These are phyloP conservation scores for Delonix regia DNA, from an alignment of 306 rosid species.

Conservation along the genomic window DNA sequence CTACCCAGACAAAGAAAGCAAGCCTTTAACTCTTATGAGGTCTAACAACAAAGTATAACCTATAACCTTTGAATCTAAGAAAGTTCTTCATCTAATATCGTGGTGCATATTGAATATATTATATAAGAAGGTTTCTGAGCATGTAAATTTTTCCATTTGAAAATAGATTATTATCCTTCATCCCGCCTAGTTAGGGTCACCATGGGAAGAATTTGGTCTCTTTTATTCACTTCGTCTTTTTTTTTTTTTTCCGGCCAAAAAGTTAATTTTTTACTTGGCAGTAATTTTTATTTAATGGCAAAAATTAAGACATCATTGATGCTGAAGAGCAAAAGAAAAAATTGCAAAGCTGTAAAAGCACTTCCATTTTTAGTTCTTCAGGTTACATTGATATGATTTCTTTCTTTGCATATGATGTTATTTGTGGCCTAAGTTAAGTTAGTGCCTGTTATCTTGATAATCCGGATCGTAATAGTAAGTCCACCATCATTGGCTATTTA, in stretches of 20 bases:
- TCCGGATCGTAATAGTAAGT: conserved; percentile 38
- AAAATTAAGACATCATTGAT: conserved; percentile 78
- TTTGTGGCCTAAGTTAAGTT: conserved; percentile 20
- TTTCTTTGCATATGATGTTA: conserved; percentile 6
- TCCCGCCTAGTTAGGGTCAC: conserved; percentile 16
- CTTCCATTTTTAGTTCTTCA: conserved; percentile 4
- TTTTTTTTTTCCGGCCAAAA: too few relatives aligned
- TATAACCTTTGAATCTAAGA: too few relatives aligned
- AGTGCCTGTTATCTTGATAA: conserved; percentile 13
- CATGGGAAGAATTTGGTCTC: not conserved
- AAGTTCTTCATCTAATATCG: too few relatives aligned
- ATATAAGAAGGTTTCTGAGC: conserved; percentile 16
- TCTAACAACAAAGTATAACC: too few relatives aligned
- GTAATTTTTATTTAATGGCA: conserved; percentile 13
- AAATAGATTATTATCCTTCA: not conserved
- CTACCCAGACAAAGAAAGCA: too few relatives aligned
- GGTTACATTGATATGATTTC: not conserved
- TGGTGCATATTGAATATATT: not conserved
- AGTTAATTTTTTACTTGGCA: not conserved
- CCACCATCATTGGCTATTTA: conserved; percentile 17
- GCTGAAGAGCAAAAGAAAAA: conserved; percentile 98
- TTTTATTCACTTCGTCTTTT: conserved; percentile 4
- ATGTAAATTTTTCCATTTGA: not conserved
- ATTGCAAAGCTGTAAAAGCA: conserved; percentile 78
- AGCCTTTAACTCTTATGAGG: too few relatives aligned